A percentile compares a stretch with the other conserved stretches of the same genome.
phyloP scores from a whole-genome alignment of 441 rosid genomes.

The Brassica hybrid region DNA sequence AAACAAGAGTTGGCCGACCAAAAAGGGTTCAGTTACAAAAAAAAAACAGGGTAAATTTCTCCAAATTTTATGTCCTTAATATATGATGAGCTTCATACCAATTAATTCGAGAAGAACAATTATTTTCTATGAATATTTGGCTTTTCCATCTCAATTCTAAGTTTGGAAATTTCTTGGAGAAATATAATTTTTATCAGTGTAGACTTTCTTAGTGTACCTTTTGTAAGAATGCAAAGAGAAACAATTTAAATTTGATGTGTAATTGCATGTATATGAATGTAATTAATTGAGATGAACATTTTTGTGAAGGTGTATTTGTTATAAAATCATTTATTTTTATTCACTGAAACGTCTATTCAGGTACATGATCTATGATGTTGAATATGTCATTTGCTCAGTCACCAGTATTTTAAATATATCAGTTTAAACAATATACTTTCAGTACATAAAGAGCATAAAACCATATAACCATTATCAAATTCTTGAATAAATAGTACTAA shows the following conservation, averaged over 20 bases:
- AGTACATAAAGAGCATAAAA: not conserved
- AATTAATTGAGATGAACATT: not conserved
- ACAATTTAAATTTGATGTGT: not conserved
- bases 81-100: not conserved
- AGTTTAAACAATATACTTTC: too few species aligned
- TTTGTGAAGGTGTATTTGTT: not conserved
- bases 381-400: not conserved
- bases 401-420: not conserved
- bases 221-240: not conserved
- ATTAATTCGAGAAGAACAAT: not conserved
- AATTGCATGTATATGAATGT: not conserved
- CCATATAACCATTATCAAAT: not conserved
- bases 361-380: not conserved
- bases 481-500: not conserved
- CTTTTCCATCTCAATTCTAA: not conserved
- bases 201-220: not conserved
- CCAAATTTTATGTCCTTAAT: not conserved
- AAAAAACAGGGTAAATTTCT: not conserved
- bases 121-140: not conserved
- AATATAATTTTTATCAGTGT: not conserved
- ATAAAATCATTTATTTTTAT: not conserved
- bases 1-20: not conserved
- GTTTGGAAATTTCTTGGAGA: not conserved
- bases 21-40: not conserved
- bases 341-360: not conserved